Evolutionary conservation across 1,284 basidiomycete species (phyloP).

Genomic region (Chiua sp.): DNA sequence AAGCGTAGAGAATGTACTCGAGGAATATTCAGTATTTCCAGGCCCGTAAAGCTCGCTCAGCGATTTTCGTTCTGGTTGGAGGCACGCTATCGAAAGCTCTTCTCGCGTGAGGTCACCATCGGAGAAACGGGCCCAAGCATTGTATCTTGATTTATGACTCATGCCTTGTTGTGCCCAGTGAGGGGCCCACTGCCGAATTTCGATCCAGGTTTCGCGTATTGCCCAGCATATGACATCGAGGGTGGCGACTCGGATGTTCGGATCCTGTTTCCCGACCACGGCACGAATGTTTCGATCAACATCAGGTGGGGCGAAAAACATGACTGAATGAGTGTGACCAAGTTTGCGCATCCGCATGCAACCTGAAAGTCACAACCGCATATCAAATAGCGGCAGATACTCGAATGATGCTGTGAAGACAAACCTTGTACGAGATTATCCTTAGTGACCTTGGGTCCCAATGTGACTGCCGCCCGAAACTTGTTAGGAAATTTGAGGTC

Average conservation of each 20-base stretch:
- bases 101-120: too few relatives aligned
- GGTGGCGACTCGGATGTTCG: conserved; percentile 7
- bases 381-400: too few relatives aligned
- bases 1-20: not conserved
- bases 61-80: too few relatives aligned
- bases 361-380: conserved; percentile 14
- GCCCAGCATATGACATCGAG: conserved; percentile 47
- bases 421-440: conserved; percentile 56
- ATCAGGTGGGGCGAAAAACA: conserved; percentile 54
- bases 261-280: conserved; percentile 11
- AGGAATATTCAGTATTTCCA: too few relatives aligned
- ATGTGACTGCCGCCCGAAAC: conserved; percentile 52
- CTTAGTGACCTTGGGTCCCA: conserved; percentile 56
- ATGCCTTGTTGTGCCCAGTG: conserved; percentile 53
- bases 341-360: conserved; percentile 56
- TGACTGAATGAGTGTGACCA: conserved; percentile 50
- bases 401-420: conserved; percentile 1
- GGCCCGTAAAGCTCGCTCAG: too few relatives aligned
- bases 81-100: too few relatives aligned
- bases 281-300: conserved; percentile 45
- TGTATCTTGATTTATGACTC: conserved; percentile 26
- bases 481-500: conserved; percentile 52
- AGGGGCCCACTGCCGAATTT: conserved; percentile 41
- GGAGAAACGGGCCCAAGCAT: too few relatives aligned
- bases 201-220: conserved; percentile 45